These are phyloP conservation scores for Hanseniaspora meyeri DNA, from an alignment of 805 yeast genomes.

Conservation along the genomic window DNA sequence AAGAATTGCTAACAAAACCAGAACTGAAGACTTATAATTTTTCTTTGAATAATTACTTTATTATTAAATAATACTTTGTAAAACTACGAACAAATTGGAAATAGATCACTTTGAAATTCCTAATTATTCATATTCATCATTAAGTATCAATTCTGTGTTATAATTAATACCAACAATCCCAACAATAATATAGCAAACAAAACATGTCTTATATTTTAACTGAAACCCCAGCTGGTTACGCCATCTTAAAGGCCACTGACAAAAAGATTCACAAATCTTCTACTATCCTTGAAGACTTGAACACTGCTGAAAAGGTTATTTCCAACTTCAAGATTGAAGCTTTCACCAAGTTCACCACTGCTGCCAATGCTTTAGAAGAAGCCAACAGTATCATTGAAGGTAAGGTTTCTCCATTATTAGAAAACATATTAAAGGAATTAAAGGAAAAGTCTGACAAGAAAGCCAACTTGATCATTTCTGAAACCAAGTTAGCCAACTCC, in stretches of 20 bases:
- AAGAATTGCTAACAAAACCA: neutral
- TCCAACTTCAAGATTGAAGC: slow-evolving; percentile 89
- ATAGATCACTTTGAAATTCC: neutral
- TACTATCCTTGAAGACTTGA: slow-evolving; percentile 59
- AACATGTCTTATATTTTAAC: slow-evolving; percentile 79
- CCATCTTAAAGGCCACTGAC: slow-evolving; percentile 92
- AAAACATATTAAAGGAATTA: slow-evolving; percentile 54
- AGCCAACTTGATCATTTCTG: slow-evolving; percentile 79
- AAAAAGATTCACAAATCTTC: slow-evolving; percentile 87
- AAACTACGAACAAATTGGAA: neutral
- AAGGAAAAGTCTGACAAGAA: slow-evolving; percentile 63
- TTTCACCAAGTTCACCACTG: slow-evolving; percentile 85
- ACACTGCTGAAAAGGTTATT: slow-evolving; percentile 72
- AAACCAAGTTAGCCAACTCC: slow-evolving; percentile 89
- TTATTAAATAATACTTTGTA: neutral
- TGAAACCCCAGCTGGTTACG: slow-evolving; percentile 98
- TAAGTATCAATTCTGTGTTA: neutral
- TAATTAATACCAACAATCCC: neutral
- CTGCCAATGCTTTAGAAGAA: slow-evolving; percentile 93
- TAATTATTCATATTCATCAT: neutral
- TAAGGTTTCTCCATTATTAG: slow-evolving; percentile 74
- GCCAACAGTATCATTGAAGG: slow-evolving; percentile 88
- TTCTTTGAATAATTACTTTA: neutral
- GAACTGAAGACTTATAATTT: neutral
- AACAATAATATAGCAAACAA: neutral